Evolutionary conservation across 2,329 filamentous ascomycete species (phyloP), one percentile per base, ranked within the genome.

Genomic region (Clarireedia hainanense): DNA sequence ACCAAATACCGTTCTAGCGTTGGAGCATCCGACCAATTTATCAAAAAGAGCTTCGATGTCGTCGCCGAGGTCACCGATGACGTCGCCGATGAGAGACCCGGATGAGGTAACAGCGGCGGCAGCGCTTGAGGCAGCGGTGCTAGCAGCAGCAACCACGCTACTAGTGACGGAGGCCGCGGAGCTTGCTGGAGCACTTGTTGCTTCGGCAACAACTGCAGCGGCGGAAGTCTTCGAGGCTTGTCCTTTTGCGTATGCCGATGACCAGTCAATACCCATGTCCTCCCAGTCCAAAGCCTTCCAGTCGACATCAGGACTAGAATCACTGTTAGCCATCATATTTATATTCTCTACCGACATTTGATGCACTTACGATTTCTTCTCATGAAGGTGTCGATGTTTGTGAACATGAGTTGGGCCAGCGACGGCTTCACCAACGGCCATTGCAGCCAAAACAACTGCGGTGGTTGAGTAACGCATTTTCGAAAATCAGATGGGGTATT

Each of bases 391-490:
- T 43, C 59, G 62, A 52, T 68, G 66, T 20, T 62, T 49, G 54
- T 68, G 66, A 34, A 51, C 56, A 56, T 68, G 65, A 37, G 65
- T 58, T 58, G 67, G 67, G 39, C 64, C 61, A 58, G 65, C 66
- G 56, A 69, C 52, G 54, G 59, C 63, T 56, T 67, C 65, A 52
- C 62, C 58, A 55, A 68, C 55, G 56, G 45, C 58, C 58, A 68
- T 51, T 58, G 65, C 65, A 48, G 63, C 64, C 60, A 69, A 26
- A 47, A 68, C 45, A 50, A 66, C 51, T 6, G 59, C 61, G 57
- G 63, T 57, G 56, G 65, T 62, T 54, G 65, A 61, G 60, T 61
- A 65, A 64, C 61, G 64, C 66, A 68, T 68, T 53, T 62, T 67
- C 47, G 53, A 52, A 52, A 39, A 50, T 48, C 20, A 39, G 17